Base-by-base conservation (phyloP, 2,329 filamentous ascomycete species). In the Pseudophaeomoniella oleicola region DNA sequence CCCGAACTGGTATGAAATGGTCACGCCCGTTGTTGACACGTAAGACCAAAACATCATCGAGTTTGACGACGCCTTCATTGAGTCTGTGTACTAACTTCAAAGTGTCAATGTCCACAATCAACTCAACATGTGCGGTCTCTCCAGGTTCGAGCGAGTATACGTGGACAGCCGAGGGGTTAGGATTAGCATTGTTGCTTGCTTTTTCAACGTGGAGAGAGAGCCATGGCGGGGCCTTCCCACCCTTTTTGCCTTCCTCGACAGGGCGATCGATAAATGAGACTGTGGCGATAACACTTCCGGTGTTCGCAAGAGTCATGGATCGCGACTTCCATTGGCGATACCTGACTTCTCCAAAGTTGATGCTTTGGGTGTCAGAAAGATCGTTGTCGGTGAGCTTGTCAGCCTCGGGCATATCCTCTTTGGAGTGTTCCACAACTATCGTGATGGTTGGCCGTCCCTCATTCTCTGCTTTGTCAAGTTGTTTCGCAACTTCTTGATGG, bases 391-490 rank as follows among this genome's bases (percentile, higher is more conserved):
- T 51, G 12, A 53, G 52, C 16, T 48, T 38, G 5, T 53, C 48
- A n/a, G 64, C 56, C 15, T 58, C 57, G 14, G 60, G 59, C 34
- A 50, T 46, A 6, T 50, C 46, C 31, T 53, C 46, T 40, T 50
- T 37, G 48, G 64, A 56, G 35, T 55, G 58, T 44, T 96, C 88
- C 0, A 92, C 73, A 1, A 94, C 78, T 19, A 96, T 67, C 0
- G 85, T 90, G 31, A 94, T 71, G 2, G 72, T 75, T 0, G 90
- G 90, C 1, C 88, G 71, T 0, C 81, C 75, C 58, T 96, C 88
- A 43, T 96, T 96, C 54, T 96, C 88, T 2, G 79, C 82, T 33
- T 85, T 79, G 52, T 98, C 90, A 5, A 96, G 65, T 49, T 94
- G 82, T 38, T 81, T 72, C 1, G 82, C 87, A 10, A 96, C 82